Conservation (phyloP, 2,329 filamentous ascomycete genomes). For the Scedosporium dehoogii region DNA sequence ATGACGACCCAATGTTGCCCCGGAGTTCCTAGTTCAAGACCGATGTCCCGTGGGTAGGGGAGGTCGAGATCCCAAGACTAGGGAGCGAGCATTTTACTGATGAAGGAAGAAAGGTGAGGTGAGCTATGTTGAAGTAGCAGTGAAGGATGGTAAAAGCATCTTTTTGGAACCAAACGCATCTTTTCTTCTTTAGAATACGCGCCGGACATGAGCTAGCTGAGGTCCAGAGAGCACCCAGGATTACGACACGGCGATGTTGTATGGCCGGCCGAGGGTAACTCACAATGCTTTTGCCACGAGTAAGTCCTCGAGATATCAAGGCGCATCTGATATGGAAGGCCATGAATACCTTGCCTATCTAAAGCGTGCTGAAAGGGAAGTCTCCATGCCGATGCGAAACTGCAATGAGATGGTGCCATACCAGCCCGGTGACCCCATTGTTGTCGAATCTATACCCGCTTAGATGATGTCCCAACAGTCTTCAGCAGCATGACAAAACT, state of each 20-base stretch:
- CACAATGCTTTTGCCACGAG: constrained; percentile 13
- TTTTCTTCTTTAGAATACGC: constrained; percentile 54
- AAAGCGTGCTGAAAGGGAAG: not conserved
- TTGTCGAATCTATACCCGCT: constrained; percentile 12
- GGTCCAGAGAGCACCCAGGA: constrained; percentile 33
- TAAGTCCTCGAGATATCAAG: not conserved
- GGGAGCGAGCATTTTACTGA: no score
- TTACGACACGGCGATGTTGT: constrained; percentile 56
- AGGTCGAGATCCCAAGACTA: no score
- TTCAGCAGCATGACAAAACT: constrained; percentile 97
- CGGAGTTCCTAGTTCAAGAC: no score
- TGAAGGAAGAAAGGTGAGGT: constrained; percentile 13
- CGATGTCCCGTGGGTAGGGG: no score
- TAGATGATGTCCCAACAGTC: constrained; percentile 93
- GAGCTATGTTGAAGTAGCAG: constrained; percentile 59
- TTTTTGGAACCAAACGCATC: constrained; percentile 72
- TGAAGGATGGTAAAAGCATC: constrained; percentile 58
- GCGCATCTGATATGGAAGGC: not conserved
- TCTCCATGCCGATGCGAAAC: not conserved
- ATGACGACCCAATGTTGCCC: no score
- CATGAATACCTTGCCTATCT: not conserved
- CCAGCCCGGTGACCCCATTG: not conserved
- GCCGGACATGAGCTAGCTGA: constrained; percentile 59
- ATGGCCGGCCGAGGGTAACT: constrained; percentile 41
- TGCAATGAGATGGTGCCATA: not conserved